Base-by-base conservation (phyloP, 148 eudicot genomes). In the Rhododendron ovatum region DNA sequence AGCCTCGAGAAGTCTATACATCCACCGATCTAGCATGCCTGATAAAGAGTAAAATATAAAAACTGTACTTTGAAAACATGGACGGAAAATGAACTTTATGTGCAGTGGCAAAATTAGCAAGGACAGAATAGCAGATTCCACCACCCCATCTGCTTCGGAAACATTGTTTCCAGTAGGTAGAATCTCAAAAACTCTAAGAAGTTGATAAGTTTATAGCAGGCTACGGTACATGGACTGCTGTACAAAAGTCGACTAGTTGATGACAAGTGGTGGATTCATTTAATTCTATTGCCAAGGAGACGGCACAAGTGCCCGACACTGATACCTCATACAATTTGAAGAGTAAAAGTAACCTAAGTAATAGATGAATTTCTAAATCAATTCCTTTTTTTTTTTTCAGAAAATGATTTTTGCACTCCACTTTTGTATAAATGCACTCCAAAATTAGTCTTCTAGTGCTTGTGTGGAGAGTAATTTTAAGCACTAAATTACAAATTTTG, bases 21-120 rank as follows among this genome's bases (percentile, higher is more conserved):
- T 96, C 99, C 99, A 96, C 67, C 95, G 93, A 87, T 96, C 99
- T 65, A 96, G 91, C 99, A 96, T 91, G 75, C 99, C 99, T 96
- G 95, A 80, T 84, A 47, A 41, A 20, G 20, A 35, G 11, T 6
- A 55, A 81, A 33, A 57, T 8, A 57, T 55, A 14, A 14, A 33
- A 30, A 22, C 30, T 9, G 22, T n/a, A 59, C 9, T 12, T 37
- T 57, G 33, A 37, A 7, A 51, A 22, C 61, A 47, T 26, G 1
- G 11, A 73, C 74, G 65, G 17, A 50, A 71, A 15, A 1, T 30
- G 63, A 37, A n/a, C 45, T 8, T 51, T 53, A 30, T 50, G 41
- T 30, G 33, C 59, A 3, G n/a, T 7, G 7, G 10, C 37, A 65
- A 84, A 33, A 37, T 37, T 24, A 73, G 22, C 28, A 28, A 50